Conservation (phyloP, 495 filamentous ascomycete species). For the Xylaria curta region DNA sequence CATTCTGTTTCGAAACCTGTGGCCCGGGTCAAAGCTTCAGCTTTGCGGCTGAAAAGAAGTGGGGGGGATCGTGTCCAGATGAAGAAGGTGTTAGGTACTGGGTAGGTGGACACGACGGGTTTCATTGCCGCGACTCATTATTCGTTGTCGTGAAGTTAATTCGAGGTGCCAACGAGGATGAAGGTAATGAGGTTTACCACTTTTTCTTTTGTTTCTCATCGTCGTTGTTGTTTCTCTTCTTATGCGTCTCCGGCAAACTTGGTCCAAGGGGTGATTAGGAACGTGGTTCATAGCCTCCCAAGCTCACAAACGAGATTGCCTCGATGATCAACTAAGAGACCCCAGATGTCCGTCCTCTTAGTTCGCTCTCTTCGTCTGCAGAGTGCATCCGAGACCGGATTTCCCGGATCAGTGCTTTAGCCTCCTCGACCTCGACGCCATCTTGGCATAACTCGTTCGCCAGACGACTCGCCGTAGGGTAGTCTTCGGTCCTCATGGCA, state of each 20-base stretch:
- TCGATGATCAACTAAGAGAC: background rate
- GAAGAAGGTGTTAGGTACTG: background rate
- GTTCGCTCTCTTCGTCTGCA: slow-evolving; percentile 33
- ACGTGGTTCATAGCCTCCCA: background rate
- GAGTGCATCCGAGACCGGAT: slow-evolving; percentile 78
- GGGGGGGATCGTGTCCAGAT: background rate
- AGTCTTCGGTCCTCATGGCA: slow-evolving; percentile 76
- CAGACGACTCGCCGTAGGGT: slow-evolving; percentile 75
- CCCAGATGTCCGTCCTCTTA: slow-evolving; percentile 10
- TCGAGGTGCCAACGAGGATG: background rate
- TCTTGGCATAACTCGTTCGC: slow-evolving; percentile 94
- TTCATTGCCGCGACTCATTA: too few relatives aligned
- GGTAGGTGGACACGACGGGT: background rate
- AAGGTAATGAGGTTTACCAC: background rate
- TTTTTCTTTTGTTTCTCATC: too few relatives aligned
- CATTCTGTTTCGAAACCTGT: slow-evolving; percentile 14
- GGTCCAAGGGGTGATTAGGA: background rate
- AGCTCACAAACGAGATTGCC: background rate
- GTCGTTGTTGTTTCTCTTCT: too few relatives aligned
- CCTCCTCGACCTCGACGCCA: slow-evolving; percentile 96
- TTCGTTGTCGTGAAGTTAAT: background rate
- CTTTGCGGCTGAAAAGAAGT: slow-evolving; percentile 13
- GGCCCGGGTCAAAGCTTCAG: background rate
- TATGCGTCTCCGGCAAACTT: background rate
- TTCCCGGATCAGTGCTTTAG: slow-evolving; percentile 92